phyloP scores from a whole-genome alignment of 179 eudicot genomes.

The Silene vulgaris region DNA sequence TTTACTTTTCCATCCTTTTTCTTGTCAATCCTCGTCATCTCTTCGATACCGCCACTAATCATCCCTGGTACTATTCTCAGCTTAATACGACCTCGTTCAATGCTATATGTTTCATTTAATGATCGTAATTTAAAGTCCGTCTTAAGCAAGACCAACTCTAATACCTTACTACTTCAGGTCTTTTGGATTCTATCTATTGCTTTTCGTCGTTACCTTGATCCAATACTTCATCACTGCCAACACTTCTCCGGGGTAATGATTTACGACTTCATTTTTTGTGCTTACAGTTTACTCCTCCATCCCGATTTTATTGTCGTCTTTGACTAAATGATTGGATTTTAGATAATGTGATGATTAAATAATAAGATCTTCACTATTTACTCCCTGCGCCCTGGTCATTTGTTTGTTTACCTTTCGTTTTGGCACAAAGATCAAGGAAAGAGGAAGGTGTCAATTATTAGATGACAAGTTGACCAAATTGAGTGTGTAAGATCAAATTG shows the following conservation, averaged over 20 bases:
- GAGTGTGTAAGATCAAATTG: too few species aligned
- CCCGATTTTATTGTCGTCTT: neutral
- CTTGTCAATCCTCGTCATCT: constrained; percentile 46
- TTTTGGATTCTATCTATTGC: constrained; percentile 51
- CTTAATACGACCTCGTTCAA: neutral
- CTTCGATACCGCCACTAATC: constrained; percentile 33
- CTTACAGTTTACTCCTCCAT: neutral
- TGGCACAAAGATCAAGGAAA: too few species aligned
- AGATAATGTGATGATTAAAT: neutral
- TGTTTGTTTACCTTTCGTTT: too few species aligned
- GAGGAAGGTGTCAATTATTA: too few species aligned
- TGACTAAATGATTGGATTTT: too few species aligned
- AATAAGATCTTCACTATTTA: too few species aligned
- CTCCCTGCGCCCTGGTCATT: too few species aligned
- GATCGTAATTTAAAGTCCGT: too few species aligned
- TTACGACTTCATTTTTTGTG: too few species aligned
- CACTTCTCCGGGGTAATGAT: constrained; percentile 81
- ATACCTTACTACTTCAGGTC: constrained; percentile 34
- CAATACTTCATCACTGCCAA: constrained; percentile 79
- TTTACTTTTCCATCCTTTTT: constrained; percentile 48
- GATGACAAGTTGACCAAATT: too few species aligned
- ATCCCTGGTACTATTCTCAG: constrained; percentile 55
- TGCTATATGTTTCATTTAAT: too few species aligned
- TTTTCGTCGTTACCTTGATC: constrained; percentile 65
- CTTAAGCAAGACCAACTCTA: neutral